phyloP scores from a whole-genome alignment of 768 basidiomycete genomes.

The Lactifluus piperatus region DNA sequence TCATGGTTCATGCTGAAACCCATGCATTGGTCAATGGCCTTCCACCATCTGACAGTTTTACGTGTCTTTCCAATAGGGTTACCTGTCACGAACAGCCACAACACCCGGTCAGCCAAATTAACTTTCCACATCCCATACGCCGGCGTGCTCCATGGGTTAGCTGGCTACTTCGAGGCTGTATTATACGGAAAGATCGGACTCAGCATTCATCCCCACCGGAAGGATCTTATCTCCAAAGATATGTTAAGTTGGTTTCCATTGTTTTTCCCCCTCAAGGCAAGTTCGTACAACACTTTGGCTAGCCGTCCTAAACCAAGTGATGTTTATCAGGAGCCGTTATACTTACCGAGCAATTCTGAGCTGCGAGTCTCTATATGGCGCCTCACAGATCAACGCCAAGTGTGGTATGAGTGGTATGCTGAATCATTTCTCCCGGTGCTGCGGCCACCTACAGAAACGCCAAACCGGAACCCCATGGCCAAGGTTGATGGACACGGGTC shows the following conservation, averaged over 20 bases:
- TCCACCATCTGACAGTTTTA: not conserved
- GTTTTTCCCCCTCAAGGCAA: slow-evolving; percentile 87
- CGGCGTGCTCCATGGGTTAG: slow-evolving; percentile 86
- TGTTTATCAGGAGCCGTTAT: slow-evolving; percentile 73
- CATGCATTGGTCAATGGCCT: not conserved
- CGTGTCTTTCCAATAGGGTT: slow-evolving; percentile 48
- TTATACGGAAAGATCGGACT: slow-evolving; percentile 85
- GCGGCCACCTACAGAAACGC: slow-evolving; percentile 27
- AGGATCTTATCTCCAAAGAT: slow-evolving; percentile 80
- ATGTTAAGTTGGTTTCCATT: slow-evolving; percentile 99
- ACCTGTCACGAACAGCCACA: slow-evolving; percentile 94
- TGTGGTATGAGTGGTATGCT: slow-evolving; percentile 99
- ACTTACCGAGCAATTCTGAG: slow-evolving; percentile 87
- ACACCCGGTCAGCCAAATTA: slow-evolving; percentile 77
- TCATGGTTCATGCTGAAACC: not conserved
- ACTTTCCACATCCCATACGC: slow-evolving; percentile 93
- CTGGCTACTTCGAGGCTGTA: slow-evolving; percentile 94
- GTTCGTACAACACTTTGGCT: slow-evolving; percentile 21
- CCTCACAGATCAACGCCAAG: slow-evolving; percentile 75
- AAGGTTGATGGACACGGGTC: slow-evolving; percentile 21
- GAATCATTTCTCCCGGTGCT: slow-evolving; percentile 79
- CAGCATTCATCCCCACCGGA: slow-evolving; percentile 88
- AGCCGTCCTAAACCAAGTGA: not conserved
- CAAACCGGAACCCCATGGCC: slow-evolving; percentile 23
- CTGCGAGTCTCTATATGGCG: slow-evolving; percentile 93